phyloP scores from a whole-genome alignment of 306 rosid species.

The Cucumis cinereus region DNA sequence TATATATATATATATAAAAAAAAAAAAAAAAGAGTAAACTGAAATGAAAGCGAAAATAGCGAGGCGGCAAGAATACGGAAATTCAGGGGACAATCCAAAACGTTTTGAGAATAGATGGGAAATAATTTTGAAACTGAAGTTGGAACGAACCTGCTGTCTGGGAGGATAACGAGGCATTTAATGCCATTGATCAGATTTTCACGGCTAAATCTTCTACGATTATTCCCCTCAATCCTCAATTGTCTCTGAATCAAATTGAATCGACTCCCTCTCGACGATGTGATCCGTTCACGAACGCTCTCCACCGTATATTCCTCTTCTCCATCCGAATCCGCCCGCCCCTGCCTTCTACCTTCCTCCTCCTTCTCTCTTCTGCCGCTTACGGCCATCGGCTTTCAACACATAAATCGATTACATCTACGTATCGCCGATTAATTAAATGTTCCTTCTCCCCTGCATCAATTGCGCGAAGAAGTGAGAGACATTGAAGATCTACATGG shows the following conservation, averaged over 20 bases:
- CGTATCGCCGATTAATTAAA: not conserved
- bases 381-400: not conserved
- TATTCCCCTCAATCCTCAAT: conserved; percentile 23
- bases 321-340: not conserved
- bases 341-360: not conserved
- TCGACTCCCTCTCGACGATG: conserved; percentile 68
- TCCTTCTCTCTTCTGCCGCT: not conserved
- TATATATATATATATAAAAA: too few species aligned
- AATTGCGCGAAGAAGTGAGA: not conserved
- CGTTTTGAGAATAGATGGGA: too few species aligned
- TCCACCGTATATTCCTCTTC: conserved; percentile 37
- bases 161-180: conserved; percentile 32
- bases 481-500: not conserved
- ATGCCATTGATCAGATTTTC: conserved; percentile 37
- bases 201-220: conserved; percentile 36
- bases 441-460: not conserved
- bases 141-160: conserved; percentile 44
- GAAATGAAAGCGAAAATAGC: too few species aligned
- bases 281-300: conserved; percentile 40
- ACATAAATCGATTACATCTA: not conserved
- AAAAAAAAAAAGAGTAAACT: too few species aligned
- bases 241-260: conserved; percentile 44
- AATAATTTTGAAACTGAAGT: not conserved
- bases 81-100: too few species aligned
- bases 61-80: too few species aligned